A percentile compares a stretch with the other conserved stretches of the same genome.
Conservation (phyloP, 352 stramenopile species). For the Phytophthora pluvialis region DNA sequence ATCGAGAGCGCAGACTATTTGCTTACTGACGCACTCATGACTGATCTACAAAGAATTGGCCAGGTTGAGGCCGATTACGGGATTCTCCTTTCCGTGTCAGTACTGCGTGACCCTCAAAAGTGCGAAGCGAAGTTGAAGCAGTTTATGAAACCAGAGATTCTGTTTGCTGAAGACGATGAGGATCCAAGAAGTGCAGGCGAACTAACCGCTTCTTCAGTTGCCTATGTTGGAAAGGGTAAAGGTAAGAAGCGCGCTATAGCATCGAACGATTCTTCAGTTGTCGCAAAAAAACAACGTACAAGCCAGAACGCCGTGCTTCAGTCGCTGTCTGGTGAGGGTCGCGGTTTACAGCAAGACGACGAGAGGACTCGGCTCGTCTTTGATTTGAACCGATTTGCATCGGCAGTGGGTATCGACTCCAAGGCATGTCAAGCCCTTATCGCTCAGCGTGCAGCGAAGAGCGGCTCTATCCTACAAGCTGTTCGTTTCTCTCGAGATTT, state of each 20-base stretch:
- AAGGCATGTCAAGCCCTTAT: constrained; percentile 54
- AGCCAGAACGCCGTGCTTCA: neutral
- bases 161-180: constrained; percentile 41
- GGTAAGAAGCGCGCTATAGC: constrained; percentile 29
- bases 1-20: constrained; percentile 37
- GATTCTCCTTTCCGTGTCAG: constrained; percentile 62
- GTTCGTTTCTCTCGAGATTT: constrained; percentile 64
- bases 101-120: constrained; percentile 48
- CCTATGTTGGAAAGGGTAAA: constrained; percentile 22
- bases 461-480: constrained; percentile 55
- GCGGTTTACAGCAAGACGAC: constrained; percentile 42
- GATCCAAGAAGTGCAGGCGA: neutral
- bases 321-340: neutral
- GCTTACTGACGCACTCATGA: constrained; percentile 36
- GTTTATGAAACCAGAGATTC: constrained; percentile 48
- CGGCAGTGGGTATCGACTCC: constrained; percentile 45
- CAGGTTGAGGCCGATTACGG: constrained; percentile 56
- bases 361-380: constrained; percentile 42
- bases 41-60: constrained; percentile 54
- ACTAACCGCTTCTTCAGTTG: neutral
- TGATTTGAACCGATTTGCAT: constrained; percentile 59
- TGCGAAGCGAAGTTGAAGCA: constrained; percentile 52
- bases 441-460: constrained; percentile 45
- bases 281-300: constrained; percentile 22
- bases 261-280: neutral